These are phyloP conservation scores for Dicorynia guianensis DNA, from an alignment of 306 rosid species.

Conservation along the genomic window DNA sequence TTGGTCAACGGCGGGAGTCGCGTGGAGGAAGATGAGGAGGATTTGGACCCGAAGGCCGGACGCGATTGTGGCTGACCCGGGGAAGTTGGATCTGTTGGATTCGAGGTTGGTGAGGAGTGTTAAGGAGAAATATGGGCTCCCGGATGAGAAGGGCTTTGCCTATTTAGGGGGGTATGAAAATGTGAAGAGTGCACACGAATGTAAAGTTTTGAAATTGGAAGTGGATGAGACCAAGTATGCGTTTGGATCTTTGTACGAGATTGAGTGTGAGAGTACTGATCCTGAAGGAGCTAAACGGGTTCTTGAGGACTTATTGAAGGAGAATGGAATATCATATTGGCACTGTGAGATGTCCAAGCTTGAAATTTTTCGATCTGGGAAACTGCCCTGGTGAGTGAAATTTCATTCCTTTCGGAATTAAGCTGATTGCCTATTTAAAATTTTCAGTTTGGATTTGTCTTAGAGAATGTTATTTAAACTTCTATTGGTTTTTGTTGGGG, in stretches of 20 bases:
- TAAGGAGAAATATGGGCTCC: conserved; percentile 72
- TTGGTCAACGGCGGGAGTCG: conserved; percentile 84
- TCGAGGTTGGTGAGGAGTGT: conserved; percentile 83
- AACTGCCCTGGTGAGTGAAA: conserved; percentile 46
- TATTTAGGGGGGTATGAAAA: conserved; percentile 84
- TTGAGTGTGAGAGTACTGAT: conserved; percentile 87
- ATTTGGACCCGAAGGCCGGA: conserved; percentile 64
- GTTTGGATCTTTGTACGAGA: conserved; percentile 81
- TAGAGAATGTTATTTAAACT: not conserved
- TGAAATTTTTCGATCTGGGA: conserved; percentile 66
- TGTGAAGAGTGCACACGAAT: conserved; percentile 79
- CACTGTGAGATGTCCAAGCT: conserved; percentile 71
- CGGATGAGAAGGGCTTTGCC: conserved; percentile 55
- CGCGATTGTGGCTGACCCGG: conserved; percentile 72
- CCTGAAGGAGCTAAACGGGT: conserved; percentile 73
- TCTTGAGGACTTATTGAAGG: conserved; percentile 78
- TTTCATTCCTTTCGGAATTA: conserved; percentile 14
- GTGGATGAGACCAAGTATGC: conserved; percentile 79
- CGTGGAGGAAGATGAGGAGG: conserved; percentile 95
- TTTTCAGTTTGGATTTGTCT: too few species aligned
- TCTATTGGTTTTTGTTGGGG: not conserved
- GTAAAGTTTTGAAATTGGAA: conserved; percentile 92
- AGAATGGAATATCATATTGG: conserved; percentile 63
- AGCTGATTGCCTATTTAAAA: not conserved
- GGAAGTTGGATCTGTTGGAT: conserved; percentile 55